Evolutionary conservation across 495 filamentous ascomycete species (phyloP), one percentile per base, ranked within the genome.

Genomic region (Talaromyces borbonicus): DNA sequence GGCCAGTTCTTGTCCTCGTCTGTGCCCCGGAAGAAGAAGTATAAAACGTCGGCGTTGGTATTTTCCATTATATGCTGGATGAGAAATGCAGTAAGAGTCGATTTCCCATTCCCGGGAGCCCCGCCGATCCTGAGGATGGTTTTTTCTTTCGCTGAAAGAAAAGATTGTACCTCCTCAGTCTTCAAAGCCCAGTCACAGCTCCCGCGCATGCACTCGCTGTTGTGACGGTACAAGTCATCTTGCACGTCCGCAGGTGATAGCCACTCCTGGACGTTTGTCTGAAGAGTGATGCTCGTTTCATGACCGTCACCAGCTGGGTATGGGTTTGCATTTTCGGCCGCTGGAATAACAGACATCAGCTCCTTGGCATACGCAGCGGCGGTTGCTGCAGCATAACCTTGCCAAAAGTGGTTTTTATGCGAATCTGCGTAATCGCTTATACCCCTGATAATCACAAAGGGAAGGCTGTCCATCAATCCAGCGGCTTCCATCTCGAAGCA

Each of bases 401-500:
- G 63, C 63, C 62, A 67, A 23, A 47, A 30, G 24, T 65, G 55
- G 24, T 65, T 65, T 49, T 67, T 65, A 39, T 65, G 61, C 5
- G 57, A 56, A 45, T 67, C 62, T 4, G 54, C 43, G 51, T 65
- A 67, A 46, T 67, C 62, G 39, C 62, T 57, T 24, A 67, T 60
- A 5, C 63, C 63, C 35, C 59, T 49, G 25, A 67, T 57, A 9
- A 65, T 55, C 1, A 65, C 50, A 40, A 58, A 65, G 37, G 52
- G 58, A 30, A 65, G 58, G 36, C 56, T 33, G 43, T 59, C 30
- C 56, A 59, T 58, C 24, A 66, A 33, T 0, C 62, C 62, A 19
- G 57, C 59, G 9, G 59, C 60, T 40, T 62, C 58, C 55, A 58
- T 61, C 26, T 62, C 58, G 26, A 62, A 51, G 41, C 59, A 64